Conservation (phyloP, 306 rosid genomes). For the Comarum palustre region DNA sequence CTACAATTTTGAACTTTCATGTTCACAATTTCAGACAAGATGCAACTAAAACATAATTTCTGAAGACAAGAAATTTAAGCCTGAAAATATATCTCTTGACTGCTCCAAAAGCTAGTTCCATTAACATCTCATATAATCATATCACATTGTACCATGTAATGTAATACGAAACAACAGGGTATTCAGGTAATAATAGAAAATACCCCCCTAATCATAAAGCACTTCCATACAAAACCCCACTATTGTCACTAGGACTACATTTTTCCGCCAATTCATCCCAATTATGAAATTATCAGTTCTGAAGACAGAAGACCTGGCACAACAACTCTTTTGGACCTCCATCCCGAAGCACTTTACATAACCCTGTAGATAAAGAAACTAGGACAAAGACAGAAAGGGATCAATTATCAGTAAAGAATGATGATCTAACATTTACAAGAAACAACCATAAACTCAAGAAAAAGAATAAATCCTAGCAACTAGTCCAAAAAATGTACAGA, state of each 20-base stretch:
- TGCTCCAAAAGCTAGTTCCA: conserved; percentile 6
- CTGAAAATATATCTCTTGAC: neutral
- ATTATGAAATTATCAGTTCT: conserved; percentile 2
- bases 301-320: conserved; percentile 9
- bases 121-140: neutral
- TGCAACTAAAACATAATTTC: neutral
- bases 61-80: no score
- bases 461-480: neutral
- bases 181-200: neutral
- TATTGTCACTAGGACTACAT: conserved; percentile 14
- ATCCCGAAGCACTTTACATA: conserved; percentile 19
- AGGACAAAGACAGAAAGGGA: neutral
- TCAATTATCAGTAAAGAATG: neutral
- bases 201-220: conserved; percentile 7
- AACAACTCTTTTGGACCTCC: conserved; percentile 20
- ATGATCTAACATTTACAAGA: neutral
- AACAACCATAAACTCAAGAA: no score
- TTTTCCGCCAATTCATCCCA: neutral
- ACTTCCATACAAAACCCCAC: conserved; percentile 15
- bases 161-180: neutral
- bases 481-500: no score
- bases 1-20: neutral
- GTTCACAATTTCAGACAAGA: neutral
- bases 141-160: neutral
- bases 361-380: conserved; percentile 21